phyloP scores from a whole-genome alignment of 331 rosid species.

The Arachis monticola region DNA sequence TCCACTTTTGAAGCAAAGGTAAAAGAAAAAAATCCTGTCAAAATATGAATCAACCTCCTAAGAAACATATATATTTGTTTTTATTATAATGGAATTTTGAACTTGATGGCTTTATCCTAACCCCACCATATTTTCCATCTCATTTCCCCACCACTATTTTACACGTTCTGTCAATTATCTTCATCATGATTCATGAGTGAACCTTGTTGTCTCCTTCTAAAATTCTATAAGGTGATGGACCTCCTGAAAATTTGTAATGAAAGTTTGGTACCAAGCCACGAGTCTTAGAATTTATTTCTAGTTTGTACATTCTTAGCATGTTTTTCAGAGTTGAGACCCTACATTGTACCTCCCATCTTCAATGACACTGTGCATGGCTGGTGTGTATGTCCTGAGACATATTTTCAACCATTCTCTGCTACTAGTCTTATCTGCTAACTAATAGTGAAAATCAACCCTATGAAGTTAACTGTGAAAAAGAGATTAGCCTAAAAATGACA shows the following conservation, averaged over 20 bases:
- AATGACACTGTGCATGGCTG: constrained; percentile 49
- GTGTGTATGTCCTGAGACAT: constrained; percentile 40
- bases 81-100: constrained; percentile 6
- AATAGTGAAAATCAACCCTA: constrained; percentile 37
- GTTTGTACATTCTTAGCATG: constrained; percentile 34
- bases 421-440: constrained; percentile 30
- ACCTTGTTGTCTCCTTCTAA: constrained; percentile 47
- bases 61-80: neutral
- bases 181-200: constrained; percentile 37
- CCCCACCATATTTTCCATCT: constrained; percentile 40
- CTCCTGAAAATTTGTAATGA: constrained; percentile 51
- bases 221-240: constrained; percentile 52
- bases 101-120: constrained; percentile 8
- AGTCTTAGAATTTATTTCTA: constrained; percentile 40
- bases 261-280: constrained; percentile 52
- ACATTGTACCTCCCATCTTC: constrained; percentile 46
- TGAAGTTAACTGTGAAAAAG: neutral
- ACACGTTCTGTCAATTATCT: constrained; percentile 43
- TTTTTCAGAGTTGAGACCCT: constrained; percentile 46
- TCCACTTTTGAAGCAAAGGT: constrained; percentile 8
- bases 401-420: constrained; percentile 43
- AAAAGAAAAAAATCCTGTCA: neutral
- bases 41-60: constrained; percentile 27
- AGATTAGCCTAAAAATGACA: too few species aligned
- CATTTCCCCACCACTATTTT: constrained; percentile 23